Conservation (phyloP, 768 basidiomycete genomes). For the Multifurca ochricompacta region DNA sequence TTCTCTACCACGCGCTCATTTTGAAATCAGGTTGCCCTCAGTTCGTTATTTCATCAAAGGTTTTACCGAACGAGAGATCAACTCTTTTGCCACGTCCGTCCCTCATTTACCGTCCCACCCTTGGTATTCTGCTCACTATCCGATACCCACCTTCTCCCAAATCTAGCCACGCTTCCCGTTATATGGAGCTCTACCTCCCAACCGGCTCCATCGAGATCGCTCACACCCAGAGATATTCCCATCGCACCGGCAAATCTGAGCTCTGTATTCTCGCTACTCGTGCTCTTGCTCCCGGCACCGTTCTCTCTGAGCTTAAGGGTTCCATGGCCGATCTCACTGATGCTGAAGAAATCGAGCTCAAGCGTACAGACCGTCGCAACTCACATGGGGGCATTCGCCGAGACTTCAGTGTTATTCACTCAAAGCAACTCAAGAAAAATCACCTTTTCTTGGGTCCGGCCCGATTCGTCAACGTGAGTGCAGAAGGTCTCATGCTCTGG, state of each 20-base stretch:
- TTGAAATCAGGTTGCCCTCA: constrained; percentile 48
- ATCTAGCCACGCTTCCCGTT: constrained; percentile 75
- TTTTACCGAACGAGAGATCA: constrained; percentile 79
- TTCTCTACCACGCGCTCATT: constrained; percentile 4
- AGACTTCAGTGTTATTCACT: constrained; percentile 89
- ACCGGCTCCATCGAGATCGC: constrained; percentile 81
- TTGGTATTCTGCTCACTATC: constrained; percentile 20
- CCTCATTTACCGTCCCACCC: constrained; percentile 23
- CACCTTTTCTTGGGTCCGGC: constrained; percentile 87
- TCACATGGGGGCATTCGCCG: constrained; percentile 59
- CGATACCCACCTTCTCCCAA: constrained; percentile 22
- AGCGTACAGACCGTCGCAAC: constrained; percentile 64
- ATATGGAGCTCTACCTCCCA: constrained; percentile 82
- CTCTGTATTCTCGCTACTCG: constrained; percentile 82
- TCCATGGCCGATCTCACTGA: constrained; percentile 85
- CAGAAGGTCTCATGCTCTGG: constrained; percentile 1
- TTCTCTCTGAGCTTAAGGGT: constrained; percentile 81
- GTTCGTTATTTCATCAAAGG: constrained; percentile 71
- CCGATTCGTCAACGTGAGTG: constrained; percentile 83
- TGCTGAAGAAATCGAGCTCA: constrained; percentile 80
- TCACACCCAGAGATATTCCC: constrained; percentile 81
- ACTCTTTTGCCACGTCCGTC: constrained; percentile 88
- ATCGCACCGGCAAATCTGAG: constrained; percentile 83
- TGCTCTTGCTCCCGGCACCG: constrained; percentile 53
- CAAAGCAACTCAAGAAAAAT: constrained; percentile 86